A percentile compares a stretch with the other conserved stretches of the same genome.
These are phyloP conservation scores for Afroboletus lepidellus DNA, from an alignment of 1,284 basidiomycete species.

Conservation along the genomic window DNA sequence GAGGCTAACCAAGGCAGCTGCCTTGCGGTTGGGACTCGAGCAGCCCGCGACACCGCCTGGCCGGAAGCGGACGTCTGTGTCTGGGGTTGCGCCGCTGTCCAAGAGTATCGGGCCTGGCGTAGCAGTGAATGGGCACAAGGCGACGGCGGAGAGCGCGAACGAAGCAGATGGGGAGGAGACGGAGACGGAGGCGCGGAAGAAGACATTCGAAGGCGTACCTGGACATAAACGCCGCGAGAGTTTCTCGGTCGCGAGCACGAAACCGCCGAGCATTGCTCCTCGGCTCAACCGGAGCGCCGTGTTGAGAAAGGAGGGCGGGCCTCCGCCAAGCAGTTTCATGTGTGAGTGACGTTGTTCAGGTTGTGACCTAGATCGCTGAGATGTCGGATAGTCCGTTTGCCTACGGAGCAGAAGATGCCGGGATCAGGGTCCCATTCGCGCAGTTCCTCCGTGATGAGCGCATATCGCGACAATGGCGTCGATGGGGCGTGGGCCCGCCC, in stretches of 20 bases:
- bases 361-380: background rate
- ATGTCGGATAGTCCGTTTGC: conserved; percentile 39
- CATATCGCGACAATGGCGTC: conserved; percentile 21
- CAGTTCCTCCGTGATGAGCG: conserved; percentile 38
- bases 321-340: conserved; percentile 63
- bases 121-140: conserved; percentile 6
- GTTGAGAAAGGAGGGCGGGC: conserved; percentile 48
- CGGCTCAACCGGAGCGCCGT: conserved; percentile 69
- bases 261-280: conserved; percentile 60
- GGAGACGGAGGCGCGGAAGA: conserved; percentile 30
- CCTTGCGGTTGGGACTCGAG: conserved; percentile 58
- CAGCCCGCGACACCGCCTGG: conserved; percentile 36
- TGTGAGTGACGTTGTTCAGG: conserved; percentile 41
- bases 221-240: conserved; percentile 78
- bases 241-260: conserved; percentile 63
- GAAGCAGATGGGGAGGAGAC: conserved; percentile 36
- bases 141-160: conserved; percentile 15
- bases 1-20: conserved; percentile 70
- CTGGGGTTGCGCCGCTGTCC: conserved; percentile 15
- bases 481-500: conserved; percentile 19
- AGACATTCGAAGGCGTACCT: conserved; percentile 72
- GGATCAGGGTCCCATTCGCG: conserved; percentile 38
- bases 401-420: conserved; percentile 42
- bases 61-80: conserved; percentile 28
- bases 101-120: conserved; percentile 5